Conservation (phyloP, 2,329 filamentous ascomycete genomes). For the Pseudogymnoascus sp. region DNA sequence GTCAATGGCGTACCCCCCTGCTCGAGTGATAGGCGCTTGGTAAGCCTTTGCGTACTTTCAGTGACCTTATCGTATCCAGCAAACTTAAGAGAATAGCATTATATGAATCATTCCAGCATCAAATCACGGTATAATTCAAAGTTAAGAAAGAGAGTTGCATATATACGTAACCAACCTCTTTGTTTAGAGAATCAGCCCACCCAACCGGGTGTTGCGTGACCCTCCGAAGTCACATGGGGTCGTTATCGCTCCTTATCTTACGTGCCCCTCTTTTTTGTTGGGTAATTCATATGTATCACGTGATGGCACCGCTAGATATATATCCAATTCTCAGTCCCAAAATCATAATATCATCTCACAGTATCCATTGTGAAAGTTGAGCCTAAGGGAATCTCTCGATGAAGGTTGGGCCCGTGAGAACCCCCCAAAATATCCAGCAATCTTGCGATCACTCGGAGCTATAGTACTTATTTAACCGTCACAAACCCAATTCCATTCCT, state of each 20-base stretch:
- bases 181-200: background rate
- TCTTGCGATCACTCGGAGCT: background rate
- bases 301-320: background rate
- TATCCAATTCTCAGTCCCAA: background rate
- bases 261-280: background rate
- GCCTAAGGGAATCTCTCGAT: no score
- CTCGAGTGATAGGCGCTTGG: background rate
- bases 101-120: background rate
- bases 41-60: background rate
- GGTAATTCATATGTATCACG: background rate
- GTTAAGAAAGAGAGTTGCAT: constrained; percentile 3
- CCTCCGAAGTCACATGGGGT: background rate
- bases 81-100: background rate
- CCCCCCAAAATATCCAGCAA: no score
- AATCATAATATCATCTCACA: background rate
- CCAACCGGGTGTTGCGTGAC: constrained; percentile 6
- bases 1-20: constrained; percentile 3
- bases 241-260: background rate
- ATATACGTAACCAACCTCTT: background rate
- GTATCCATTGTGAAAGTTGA: background rate
- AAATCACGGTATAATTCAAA: background rate
- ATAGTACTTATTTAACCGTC: constrained; percentile 45
- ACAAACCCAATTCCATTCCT: constrained; percentile 57
- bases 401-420: no score
- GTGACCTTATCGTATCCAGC: background rate